Evolutionary conservation across 208 protist species (phyloP).

Genomic region (Porcisia deanei): DNA sequence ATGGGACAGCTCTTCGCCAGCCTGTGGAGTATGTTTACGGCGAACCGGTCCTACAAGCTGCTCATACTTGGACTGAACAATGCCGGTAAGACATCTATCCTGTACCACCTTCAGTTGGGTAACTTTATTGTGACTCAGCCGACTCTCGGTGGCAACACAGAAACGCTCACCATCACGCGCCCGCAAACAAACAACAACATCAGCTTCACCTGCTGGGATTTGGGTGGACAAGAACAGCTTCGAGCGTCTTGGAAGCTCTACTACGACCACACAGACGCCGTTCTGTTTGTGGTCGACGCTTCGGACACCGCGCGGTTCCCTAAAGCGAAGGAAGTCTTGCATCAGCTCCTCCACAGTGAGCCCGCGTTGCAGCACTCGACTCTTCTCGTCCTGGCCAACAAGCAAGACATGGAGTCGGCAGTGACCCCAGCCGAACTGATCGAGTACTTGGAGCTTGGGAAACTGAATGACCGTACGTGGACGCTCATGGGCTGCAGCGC

Average conservation of each 20-base stretch:
- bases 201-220: slow-evolving; percentile 97
- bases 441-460: slow-evolving; percentile 83
- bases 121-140: slow-evolving; percentile 97
- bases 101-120: slow-evolving; percentile 98
- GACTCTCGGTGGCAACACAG: slow-evolving; percentile 97
- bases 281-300: slow-evolving; percentile 95
- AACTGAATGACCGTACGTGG: slow-evolving; percentile 91
- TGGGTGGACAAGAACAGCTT: slow-evolving; percentile 94
- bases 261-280: slow-evolving; percentile 95
- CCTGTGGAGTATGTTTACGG: slow-evolving; percentile 64
- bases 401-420: slow-evolving; percentile 93
- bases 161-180: slow-evolving; percentile 96
- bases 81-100: slow-evolving; percentile 97
- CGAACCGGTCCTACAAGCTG: slow-evolving; percentile 77
- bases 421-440: slow-evolving; percentile 83
- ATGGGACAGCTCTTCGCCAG: slow-evolving; percentile 77
- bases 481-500: slow-evolving; percentile 95
- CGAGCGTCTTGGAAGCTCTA: slow-evolving; percentile 95
- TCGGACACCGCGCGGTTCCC: slow-evolving; percentile 78
- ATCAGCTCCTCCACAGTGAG: slow-evolving; percentile 80
- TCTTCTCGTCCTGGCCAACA: slow-evolving; percentile 96
- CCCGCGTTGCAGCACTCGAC: slow-evolving; percentile 80
- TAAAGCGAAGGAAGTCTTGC: slow-evolving; percentile 83
- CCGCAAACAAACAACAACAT: slow-evolving; percentile 82
- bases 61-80: slow-evolving; percentile 96